phyloP scores from a whole-genome alignment of 805 yeast genomes.

The Alloascoidea hylecoeti region DNA sequence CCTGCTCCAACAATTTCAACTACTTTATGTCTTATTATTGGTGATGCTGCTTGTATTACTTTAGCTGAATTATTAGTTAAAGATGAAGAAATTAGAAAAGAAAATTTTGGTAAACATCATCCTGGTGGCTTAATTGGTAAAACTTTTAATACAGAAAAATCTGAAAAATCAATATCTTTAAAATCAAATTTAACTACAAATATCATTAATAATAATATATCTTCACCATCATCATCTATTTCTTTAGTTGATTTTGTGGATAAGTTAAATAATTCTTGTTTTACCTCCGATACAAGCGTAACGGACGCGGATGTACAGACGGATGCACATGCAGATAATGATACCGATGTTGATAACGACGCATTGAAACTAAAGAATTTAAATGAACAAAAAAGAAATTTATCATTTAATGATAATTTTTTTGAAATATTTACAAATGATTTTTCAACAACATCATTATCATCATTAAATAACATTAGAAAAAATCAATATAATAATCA shows the following conservation, averaged over 20 bases:
- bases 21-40: constrained; percentile 57
- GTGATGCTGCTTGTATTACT: constrained; percentile 70
- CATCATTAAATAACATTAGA: background rate
- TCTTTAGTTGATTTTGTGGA: background rate
- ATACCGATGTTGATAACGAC: background rate
- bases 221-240: background rate
- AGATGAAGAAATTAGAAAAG: constrained; percentile 38
- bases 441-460: background rate
- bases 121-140: constrained; percentile 90
- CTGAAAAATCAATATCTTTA: background rate
- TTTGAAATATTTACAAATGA: constrained; percentile 1
- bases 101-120: constrained; percentile 55
- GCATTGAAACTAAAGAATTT: no score
- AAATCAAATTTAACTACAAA: background rate
- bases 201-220: background rate
- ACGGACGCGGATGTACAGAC: no score
- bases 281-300: background rate
- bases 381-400: background rate
- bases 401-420: background rate
- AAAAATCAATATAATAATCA: background rate
- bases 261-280: background rate
- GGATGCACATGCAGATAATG: background rate
- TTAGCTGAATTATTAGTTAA: constrained; percentile 50
- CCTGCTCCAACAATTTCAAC: constrained; percentile 86
- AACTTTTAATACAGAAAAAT: constrained; percentile 16